Percentiles rank a stretch among this genome's conserved stretches.
phyloP scores from a whole-genome alignment of 176 grass and related monocot species.

The Oryza meyeriana region DNA sequence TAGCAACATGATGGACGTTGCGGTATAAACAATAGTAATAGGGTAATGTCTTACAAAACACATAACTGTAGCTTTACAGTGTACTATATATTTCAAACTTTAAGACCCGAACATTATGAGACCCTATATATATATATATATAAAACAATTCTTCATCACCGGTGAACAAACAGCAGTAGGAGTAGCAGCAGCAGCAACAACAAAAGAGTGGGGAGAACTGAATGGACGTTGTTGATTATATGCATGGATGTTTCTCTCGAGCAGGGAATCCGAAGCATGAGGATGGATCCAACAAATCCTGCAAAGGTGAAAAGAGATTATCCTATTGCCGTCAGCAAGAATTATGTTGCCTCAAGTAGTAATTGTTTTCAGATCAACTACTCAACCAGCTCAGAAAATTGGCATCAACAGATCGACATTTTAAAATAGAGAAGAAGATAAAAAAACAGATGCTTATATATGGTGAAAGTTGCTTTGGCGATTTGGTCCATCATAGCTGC shows the following conservation, averaged over 20 bases:
- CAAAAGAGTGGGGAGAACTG: background rate
- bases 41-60: slow-evolving; percentile 37
- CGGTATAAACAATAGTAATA: background rate
- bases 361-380: too few relatives aligned
- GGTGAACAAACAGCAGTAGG: slow-evolving; percentile 24
- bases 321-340: background rate
- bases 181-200: background rate
- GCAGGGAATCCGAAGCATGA: slow-evolving; percentile 37
- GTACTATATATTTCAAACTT: slow-evolving; percentile 1
- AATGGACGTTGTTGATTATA: slow-evolving; percentile 17
- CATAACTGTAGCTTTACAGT: slow-evolving; percentile 25
- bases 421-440: background rate
- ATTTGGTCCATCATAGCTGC: background rate
- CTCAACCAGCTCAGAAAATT: background rate
- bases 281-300: slow-evolving; percentile 39
- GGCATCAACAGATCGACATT: background rate
- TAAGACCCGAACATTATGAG: too few relatives aligned
- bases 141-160: slow-evolving; percentile 27
- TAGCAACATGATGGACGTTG: background rate
- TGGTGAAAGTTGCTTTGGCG: background rate
- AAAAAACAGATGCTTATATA: background rate
- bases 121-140: too few relatives aligned
- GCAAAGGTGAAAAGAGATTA: background rate
- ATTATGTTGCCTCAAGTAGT: background rate
- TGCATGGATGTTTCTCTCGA: slow-evolving; percentile 35